A percentile compares a stretch with the other conserved stretches of the same genome.
phyloP scores from a whole-genome alignment of 805 yeast species.

The Myxozyma vanderwaltii region DNA sequence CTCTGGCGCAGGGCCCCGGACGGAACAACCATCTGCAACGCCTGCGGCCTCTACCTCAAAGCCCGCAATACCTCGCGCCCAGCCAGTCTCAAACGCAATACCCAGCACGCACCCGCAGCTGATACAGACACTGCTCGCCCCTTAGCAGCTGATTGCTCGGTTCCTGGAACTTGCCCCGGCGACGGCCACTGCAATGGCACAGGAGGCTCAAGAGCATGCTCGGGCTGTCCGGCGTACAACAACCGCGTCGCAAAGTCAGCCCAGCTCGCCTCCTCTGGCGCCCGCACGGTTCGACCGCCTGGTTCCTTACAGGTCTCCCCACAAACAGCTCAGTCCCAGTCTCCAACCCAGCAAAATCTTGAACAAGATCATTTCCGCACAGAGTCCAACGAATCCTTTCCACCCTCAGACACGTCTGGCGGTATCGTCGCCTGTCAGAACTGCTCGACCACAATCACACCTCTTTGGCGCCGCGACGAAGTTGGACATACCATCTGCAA shows the following conservation, averaged over 20 bases:
- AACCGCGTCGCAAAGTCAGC: constrained; percentile 50
- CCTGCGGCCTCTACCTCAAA: constrained; percentile 82
- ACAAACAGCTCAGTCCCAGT: constrained; percentile 5
- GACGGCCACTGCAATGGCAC: constrained; percentile 85
- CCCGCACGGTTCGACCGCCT: constrained; percentile 3
- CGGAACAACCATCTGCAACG: constrained; percentile 92
- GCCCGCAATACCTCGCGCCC: constrained; percentile 68
- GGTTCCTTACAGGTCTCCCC: background rate
- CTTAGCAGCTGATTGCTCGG: constrained; percentile 12
- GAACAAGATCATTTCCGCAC: background rate
- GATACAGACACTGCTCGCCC: constrained; percentile 1
- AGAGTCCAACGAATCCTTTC: background rate
- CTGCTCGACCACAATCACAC: constrained; percentile 83
- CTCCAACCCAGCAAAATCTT: background rate
- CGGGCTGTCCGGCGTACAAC: constrained; percentile 81
- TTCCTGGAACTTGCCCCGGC: constrained; percentile 64
- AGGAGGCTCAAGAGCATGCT: constrained; percentile 78
- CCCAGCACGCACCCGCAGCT: constrained; percentile 11
- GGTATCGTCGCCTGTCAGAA: constrained; percentile 77
- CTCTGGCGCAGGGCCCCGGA: constrained; percentile 92
- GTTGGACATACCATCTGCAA: constrained; percentile 82
- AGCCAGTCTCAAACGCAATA: constrained; percentile 59
- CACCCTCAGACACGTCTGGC: background rate
- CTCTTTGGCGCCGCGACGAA: constrained; percentile 83
- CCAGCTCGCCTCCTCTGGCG: constrained; percentile 20